phyloP scores from a whole-genome alignment of 116 monocot species.

The Dioscorea cayenensis region DNA sequence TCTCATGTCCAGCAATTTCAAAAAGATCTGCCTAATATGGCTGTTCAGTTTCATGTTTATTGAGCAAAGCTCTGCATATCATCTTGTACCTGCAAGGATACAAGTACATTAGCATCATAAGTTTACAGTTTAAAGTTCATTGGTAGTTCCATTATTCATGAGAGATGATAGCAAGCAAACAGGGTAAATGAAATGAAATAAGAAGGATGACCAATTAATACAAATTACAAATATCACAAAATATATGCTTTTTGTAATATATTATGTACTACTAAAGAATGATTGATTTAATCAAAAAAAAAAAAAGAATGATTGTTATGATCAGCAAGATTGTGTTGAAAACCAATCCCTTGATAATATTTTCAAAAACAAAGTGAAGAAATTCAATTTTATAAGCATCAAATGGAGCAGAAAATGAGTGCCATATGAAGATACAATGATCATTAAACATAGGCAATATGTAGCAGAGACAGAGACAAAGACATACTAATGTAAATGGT shows the following conservation, averaged over 20 bases:
- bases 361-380: background rate
- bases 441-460: no score
- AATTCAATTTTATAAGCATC: no score
- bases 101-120: background rate
- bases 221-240: background rate
- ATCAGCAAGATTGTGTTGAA: background rate
- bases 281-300: no score
- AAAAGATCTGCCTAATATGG: background rate
- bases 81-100: constrained; percentile 56
- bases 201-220: background rate
- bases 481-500: constrained; percentile 65
- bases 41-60: constrained; percentile 76
- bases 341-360: background rate
- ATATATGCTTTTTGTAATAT: background rate
- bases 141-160: no score
- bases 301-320: background rate
- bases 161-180: background rate
- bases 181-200: background rate
- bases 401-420: no score
- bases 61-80: constrained; percentile 66
- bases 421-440: no score
- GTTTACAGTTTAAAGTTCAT: background rate
- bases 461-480: background rate
- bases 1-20: no score
- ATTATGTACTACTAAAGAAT: background rate